Evolutionary conservation across 352 stramenopile genomes (phyloP).

Genomic region (Globisporangium mamillatum): DNA sequence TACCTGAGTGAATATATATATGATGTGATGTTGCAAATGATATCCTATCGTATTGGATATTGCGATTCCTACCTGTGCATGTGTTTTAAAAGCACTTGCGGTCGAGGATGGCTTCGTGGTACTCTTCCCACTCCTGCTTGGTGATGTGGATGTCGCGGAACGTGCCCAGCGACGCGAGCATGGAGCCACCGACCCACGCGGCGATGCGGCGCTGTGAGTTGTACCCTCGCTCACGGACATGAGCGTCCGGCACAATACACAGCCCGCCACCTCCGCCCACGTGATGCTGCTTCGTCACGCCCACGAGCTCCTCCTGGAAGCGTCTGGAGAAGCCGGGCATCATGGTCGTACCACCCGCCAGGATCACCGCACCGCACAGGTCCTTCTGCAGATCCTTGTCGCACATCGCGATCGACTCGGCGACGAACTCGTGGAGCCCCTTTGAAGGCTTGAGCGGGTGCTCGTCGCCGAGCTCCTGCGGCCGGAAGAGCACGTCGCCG

Average conservation of each 20-base stretch:
- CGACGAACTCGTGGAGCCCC: slow-evolving; percentile 82
- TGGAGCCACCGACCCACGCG: slow-evolving; percentile 88
- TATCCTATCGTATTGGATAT: no score
- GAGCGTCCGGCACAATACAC: slow-evolving; percentile 77
- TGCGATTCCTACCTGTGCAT: not conserved
- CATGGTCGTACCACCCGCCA: slow-evolving; percentile 86
- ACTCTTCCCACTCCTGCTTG: slow-evolving; percentile 89
- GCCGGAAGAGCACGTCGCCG: slow-evolving; percentile 83
- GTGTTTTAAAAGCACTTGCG: slow-evolving; percentile 74
- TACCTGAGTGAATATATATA: not conserved
- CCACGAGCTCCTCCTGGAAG: slow-evolving; percentile 66
- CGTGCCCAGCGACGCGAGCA: slow-evolving; percentile 86
- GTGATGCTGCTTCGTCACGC: slow-evolving; percentile 19
- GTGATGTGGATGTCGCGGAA: slow-evolving; percentile 89
- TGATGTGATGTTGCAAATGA: not conserved
- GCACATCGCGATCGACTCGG: slow-evolving; percentile 84
- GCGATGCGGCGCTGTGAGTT: slow-evolving; percentile 84
- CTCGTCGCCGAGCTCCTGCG: slow-evolving; percentile 91
- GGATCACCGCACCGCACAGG: slow-evolving; percentile 68
- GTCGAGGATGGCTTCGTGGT: slow-evolving; percentile 81
- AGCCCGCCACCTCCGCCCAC: slow-evolving; percentile 20
- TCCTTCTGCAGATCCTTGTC: slow-evolving; percentile 84
- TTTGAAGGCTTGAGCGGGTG: slow-evolving; percentile 65
- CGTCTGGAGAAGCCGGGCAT: slow-evolving; percentile 77
- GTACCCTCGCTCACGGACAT: slow-evolving; percentile 79